phyloP scores from a whole-genome alignment of 495 filamentous ascomycete species.

The Xylaria nigripes region DNA sequence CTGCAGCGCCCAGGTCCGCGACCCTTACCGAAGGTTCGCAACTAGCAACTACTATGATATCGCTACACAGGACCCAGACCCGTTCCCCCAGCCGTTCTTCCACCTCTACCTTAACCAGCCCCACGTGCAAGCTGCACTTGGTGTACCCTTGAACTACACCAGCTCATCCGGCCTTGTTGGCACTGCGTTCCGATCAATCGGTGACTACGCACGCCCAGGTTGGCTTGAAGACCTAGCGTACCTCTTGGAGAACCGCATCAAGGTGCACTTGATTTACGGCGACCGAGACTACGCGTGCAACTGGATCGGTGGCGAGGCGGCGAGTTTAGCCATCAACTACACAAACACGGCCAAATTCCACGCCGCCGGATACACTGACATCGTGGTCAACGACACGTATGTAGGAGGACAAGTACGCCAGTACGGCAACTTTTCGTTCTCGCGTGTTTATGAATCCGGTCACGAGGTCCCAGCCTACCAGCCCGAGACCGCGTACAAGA shows the following conservation, averaged over 20 bases:
- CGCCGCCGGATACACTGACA: conserved; percentile 48
- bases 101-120: conserved; percentile 54
- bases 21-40: conserved; percentile 35
- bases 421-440: conserved; percentile 60
- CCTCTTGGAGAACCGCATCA: conserved; percentile 48
- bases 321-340: conserved; percentile 48
- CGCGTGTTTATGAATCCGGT: conserved; percentile 60
- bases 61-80: conserved; percentile 41
- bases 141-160: conserved; percentile 60
- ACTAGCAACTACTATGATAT: conserved; percentile 55
- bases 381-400: conserved; percentile 37
- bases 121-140: conserved; percentile 56
- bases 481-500: conserved; percentile 50
- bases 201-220: conserved; percentile 43
- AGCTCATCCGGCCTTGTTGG: conserved; percentile 45
- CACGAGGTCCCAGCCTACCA: conserved; percentile 68
- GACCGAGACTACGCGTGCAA: conserved; percentile 57
- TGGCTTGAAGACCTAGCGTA: conserved; percentile 42
- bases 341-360: conserved; percentile 37
- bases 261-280: conserved; percentile 60
- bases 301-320: conserved; percentile 55
- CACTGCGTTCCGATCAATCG: conserved; percentile 43
- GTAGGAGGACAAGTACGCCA: conserved; percentile 60
- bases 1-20: conserved; percentile 40
- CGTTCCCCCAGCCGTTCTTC: conserved; percentile 50